A percentile compares a stretch with the other conserved stretches of the same genome.
Evolutionary conservation across 192 early-diverging fungal genomes (phyloP).

Genomic region (Dispira simplex): DNA sequence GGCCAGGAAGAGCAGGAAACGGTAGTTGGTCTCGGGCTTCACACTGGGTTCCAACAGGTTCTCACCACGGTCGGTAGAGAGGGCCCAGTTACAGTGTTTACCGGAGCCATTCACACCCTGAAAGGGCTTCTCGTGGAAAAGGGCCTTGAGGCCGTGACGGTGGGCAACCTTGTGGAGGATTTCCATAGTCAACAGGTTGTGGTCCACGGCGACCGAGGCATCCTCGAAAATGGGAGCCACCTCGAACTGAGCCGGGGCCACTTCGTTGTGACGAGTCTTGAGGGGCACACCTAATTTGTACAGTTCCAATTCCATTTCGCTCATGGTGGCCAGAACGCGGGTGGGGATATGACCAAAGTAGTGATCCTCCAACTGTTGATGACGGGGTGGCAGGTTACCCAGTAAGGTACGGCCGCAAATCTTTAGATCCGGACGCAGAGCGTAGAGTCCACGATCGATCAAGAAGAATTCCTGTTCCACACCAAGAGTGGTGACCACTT

Average conservation of each 20-base stretch:
- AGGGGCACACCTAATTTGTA: constrained; percentile 89
- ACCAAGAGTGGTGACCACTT: constrained; percentile 84
- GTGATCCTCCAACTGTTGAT: constrained; percentile 99
- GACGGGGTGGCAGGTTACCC: constrained; percentile 87
- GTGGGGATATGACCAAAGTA: constrained; percentile 97
- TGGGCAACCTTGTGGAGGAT: constrained; percentile 93
- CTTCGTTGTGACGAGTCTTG: constrained; percentile 99
- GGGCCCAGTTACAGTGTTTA: constrained; percentile 99
- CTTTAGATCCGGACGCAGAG: constrained; percentile 91
- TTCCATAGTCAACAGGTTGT: constrained; percentile 98
- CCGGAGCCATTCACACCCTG: constrained; percentile 97
- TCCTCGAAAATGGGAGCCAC: constrained; percentile 98
- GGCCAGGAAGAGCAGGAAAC: constrained; percentile 91
- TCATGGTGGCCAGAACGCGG: constrained; percentile 79
- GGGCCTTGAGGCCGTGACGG: constrained; percentile 88
- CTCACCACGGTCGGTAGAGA: constrained; percentile 87
- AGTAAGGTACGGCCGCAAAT: constrained; percentile 89
- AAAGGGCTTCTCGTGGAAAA: constrained; percentile 99
- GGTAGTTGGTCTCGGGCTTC: constrained; percentile 95
- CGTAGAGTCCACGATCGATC: constrained; percentile 88
- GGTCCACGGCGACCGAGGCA: constrained; percentile 88
- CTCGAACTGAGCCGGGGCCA: constrained; percentile 97
- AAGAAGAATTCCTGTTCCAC: constrained; percentile 99
- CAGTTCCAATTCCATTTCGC: constrained; percentile 89
- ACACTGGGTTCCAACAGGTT: constrained; percentile 95